Conservation (phyloP, 1,139 yeast genomes). For the Geotrichum restrictum region DNA sequence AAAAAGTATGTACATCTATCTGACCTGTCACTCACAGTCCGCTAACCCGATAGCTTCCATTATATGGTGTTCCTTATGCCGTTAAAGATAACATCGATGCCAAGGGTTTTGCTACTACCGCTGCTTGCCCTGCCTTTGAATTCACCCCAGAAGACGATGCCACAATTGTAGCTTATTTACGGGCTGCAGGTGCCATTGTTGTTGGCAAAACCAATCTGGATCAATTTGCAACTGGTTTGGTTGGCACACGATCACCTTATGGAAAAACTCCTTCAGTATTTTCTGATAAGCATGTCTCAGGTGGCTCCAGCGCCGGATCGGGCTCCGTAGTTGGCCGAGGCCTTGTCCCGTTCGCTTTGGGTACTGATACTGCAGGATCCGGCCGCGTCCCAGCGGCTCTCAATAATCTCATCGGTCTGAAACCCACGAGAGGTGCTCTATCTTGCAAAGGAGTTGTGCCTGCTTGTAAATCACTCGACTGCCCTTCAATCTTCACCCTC, state of each 20-base stretch:
- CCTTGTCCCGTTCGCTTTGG: constrained; percentile 78
- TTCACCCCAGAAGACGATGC: constrained; percentile 69
- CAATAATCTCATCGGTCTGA: constrained; percentile 84
- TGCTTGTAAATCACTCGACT: constrained; percentile 93
- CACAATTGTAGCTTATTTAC: constrained; percentile 62
- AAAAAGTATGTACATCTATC: constrained; percentile 30
- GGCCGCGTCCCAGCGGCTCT: constrained; percentile 97
- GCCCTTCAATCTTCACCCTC: constrained; percentile 79
- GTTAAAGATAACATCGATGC: constrained; percentile 93
- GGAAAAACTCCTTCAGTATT: constrained; percentile 83
- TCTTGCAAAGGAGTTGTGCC: constrained; percentile 90
- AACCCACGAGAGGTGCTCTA: constrained; percentile 85
- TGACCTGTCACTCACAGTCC: not conserved
- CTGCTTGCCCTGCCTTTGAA: constrained; percentile 84
- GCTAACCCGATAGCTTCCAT: constrained; percentile 43
- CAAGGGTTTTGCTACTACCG: constrained; percentile 77
- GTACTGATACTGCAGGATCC: constrained; percentile 98
- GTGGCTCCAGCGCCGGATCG: constrained; percentile 96
- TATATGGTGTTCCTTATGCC: constrained; percentile 92
- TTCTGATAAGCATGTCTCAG: constrained; percentile 70
- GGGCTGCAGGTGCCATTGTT: constrained; percentile 83
- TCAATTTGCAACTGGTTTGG: constrained; percentile 95
- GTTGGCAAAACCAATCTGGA: constrained; percentile 91
- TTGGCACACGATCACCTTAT: constrained; percentile 91
- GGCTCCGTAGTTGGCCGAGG: constrained; percentile 88